Base-by-base conservation (phyloP, 106 monocot species). In the Acorus calamus region DNA sequence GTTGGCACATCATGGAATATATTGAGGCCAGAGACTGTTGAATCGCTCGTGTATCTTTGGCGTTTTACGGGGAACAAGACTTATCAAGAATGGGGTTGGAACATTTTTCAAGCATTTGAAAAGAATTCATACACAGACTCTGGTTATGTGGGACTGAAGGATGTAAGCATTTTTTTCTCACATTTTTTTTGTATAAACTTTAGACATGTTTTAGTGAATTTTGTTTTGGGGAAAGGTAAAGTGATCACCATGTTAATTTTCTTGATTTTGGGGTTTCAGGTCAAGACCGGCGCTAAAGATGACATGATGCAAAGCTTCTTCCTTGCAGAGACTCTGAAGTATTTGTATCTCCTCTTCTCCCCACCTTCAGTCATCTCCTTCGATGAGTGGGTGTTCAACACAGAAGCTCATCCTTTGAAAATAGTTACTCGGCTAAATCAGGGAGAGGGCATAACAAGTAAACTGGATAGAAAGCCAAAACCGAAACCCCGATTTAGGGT, bases 1-100 rank as follows among this genome's bases (percentile, higher is more conserved):
- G 94, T 94, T 60, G 94, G 94, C 41, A 94, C 94, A 50, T 89
- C 94, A 57, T 94, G 94, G 94, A 94, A 94, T 72, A 94, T 94
- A 73, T 53, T 94, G 72, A 86, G 94, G 54, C 94, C 94, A 43
- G 94, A 94, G 83, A 94, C 94, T 44, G 70, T 94, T 43, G 94
- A 94, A 7, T 94, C 94, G 42, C 77, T 94, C 1, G 52, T 89
- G 84, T 94, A 94, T 51, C 73, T 94, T 2, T 94, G 83, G 81
- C 86, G 94, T 45, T 55, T 79, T 13, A 94, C 94, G 63, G 94
- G 94, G 53, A 86, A 94, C 54, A 94, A 86, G 69, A 94, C 86
- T 47, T 94, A 94, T 70, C 86, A 89, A 71, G 94, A 94, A 8
- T 94, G 94, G 94, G 94, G 94, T 53, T 94, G 94, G 94, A 86